Base-by-base conservation (phyloP, 2,329 filamentous ascomycete genomes). In the Nothopassalora personata region DNA sequence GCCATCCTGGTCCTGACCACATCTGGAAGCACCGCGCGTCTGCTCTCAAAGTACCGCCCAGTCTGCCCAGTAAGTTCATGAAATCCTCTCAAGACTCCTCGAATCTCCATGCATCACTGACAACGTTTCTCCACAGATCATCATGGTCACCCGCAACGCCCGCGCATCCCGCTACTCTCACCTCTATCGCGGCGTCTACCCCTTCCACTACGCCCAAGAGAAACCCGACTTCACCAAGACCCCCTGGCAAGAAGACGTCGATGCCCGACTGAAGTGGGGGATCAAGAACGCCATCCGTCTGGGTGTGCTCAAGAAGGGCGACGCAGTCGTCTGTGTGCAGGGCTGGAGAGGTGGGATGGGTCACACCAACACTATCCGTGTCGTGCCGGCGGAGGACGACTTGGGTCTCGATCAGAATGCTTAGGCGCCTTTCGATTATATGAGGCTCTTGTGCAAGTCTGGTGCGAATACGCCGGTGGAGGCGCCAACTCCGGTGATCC, bases 201-300 rank as follows among this genome's bases (percentile, higher is more conserved):
- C 94, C 60, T 99, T 99, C 88, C 83, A 89, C 72, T 97, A 97
- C 83, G 85, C 88, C 56, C 89, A 96, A 81, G 79, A 81, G 70
- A 97, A 97, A 86, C 94, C 94, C 69, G 91, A 99, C 81, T 99
- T 97, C 79, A 84, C 83, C 75, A 85, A 88, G 77, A 85, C 88
- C 72, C 92, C 95, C 79, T 99, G 94, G 94, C 94, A 99, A 81
- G 91, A 97, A 82, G 93, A 99, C 78, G 94, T 99, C 69, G 94
- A 99, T 80, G 86, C 87, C 75, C 91, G 94, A 74, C 90, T 99
- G 77, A 96, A 93, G 84, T 99, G 93, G 92, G 94, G 90, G 75
- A 90, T 99, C 75, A 81, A 84, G 74, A 86, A 91, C 74, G 94
- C 91, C 69, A 85, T 96, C 71, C 86, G 88, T 77, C 88, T 99